phyloP scores from a whole-genome alignment of 768 basidiomycete genomes.

The Dioszegia crocea region DNA sequence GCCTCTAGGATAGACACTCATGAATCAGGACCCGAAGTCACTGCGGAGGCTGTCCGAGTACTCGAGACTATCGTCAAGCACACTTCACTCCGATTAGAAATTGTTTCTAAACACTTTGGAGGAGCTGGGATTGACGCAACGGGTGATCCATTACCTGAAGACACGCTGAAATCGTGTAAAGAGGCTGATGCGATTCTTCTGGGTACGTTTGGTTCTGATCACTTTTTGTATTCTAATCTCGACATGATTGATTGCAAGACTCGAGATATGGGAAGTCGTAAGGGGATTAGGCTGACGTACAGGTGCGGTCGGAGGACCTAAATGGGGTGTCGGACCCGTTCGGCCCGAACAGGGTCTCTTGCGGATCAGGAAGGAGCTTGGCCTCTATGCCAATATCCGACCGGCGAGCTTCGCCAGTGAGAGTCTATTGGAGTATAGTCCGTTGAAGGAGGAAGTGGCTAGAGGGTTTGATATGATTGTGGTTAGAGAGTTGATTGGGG shows the following conservation, averaged over 20 bases:
- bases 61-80: constrained; percentile 66
- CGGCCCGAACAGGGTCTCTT: constrained; percentile 92
- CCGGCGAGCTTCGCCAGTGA: constrained; percentile 93
- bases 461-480: constrained; percentile 81
- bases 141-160: constrained; percentile 77
- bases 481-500: constrained; percentile 92
- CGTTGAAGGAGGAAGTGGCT: constrained; percentile 78
- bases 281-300: too few relatives aligned
- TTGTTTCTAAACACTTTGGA: constrained; percentile 77
- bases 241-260: too few relatives aligned
- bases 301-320: constrained; percentile 98
- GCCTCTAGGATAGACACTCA: constrained; percentile 1
- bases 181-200: constrained; percentile 92
- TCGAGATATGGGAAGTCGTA: too few relatives aligned
- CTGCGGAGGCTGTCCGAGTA: constrained; percentile 76
- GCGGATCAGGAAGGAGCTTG: constrained; percentile 79
- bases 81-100: constrained; percentile 65
- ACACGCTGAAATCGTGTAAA: constrained; percentile 81
- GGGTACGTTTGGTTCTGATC: constrained; percentile 60
- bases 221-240: too few relatives aligned
- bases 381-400: constrained; percentile 96
- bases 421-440: constrained; percentile 76
- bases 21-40: constrained; percentile 76
- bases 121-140: constrained; percentile 85
- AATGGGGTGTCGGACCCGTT: constrained; percentile 90